These are phyloP conservation scores for Aethionema arabicum DNA, from an alignment of 345 rosid genomes.

Conservation along the genomic window DNA sequence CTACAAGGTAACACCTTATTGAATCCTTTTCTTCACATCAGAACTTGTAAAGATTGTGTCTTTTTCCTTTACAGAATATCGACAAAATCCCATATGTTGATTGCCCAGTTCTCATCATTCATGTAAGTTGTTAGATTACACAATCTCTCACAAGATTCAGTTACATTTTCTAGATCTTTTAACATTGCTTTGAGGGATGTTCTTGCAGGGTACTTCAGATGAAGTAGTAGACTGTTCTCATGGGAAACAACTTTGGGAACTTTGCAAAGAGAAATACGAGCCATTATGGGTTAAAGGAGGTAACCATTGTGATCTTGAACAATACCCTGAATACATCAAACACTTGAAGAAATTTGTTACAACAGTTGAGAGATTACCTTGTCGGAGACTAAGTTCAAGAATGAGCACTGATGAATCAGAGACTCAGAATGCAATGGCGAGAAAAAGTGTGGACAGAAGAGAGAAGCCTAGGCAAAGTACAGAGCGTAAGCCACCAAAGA, in stretches of 20 bases:
- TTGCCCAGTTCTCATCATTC: constrained; percentile 89
- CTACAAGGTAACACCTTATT: constrained; percentile 61
- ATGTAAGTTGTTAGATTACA: constrained; percentile 54
- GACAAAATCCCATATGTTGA: constrained; percentile 93
- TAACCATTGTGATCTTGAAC: constrained; percentile 86
- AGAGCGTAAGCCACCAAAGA: constrained; percentile 55
- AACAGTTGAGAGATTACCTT: constrained; percentile 82
- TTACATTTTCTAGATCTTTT: neutral
- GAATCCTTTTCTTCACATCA: neutral
- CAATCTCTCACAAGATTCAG: neutral
- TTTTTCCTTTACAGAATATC: constrained; percentile 61
- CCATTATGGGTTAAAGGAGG: constrained; percentile 97
- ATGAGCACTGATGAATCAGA: constrained; percentile 40
- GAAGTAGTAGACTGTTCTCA: constrained; percentile 93
- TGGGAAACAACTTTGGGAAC: constrained; percentile 95
- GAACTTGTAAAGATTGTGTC: neutral
- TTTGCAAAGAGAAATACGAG: constrained; percentile 87
- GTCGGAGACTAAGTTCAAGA: constrained; percentile 52
- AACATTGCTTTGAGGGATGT: neutral
- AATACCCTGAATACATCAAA: constrained; percentile 77
- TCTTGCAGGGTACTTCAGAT: constrained; percentile 81
- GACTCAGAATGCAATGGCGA: constrained; percentile 55
- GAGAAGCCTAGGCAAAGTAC: constrained; percentile 91
- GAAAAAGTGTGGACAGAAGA: constrained; percentile 81
- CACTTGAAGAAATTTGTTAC: constrained; percentile 90